Conservation (phyloP, 1,284 basidiomycete genomes). For the Ceratobasidium sp. region DNA sequence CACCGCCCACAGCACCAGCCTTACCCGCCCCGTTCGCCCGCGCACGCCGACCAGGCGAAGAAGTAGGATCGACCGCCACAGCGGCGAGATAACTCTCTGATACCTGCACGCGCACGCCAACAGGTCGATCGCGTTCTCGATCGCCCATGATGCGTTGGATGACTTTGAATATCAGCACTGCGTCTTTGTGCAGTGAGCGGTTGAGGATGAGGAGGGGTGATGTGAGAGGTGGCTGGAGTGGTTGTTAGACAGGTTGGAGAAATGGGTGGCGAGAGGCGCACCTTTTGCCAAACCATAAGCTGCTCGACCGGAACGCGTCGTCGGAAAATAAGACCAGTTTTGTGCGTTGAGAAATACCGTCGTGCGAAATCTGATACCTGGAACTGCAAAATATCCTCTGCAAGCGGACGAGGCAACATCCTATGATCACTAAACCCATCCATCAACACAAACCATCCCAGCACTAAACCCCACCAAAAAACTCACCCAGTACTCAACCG, state of each 20-base stretch:
- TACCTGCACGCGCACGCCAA: constrained; percentile 63
- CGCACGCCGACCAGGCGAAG: constrained; percentile 43
- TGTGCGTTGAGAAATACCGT: constrained; percentile 90
- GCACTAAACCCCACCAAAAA: too few species aligned
- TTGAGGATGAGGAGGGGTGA: constrained; percentile 81
- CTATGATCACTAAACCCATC: constrained; percentile 69
- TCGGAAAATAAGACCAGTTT: constrained; percentile 85
- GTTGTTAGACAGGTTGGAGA: background rate
- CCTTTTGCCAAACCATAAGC: constrained; percentile 93
- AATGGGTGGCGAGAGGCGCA: constrained; percentile 57
- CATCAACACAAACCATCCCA: background rate
- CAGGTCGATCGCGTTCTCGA: constrained; percentile 76
- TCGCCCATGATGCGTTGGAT: constrained; percentile 95
- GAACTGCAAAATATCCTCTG: constrained; percentile 86
- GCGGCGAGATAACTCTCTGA: constrained; percentile 22
- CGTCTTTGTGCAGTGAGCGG: constrained; percentile 77
- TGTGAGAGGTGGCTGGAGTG: constrained; percentile 69
- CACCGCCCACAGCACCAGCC: constrained; percentile 54
- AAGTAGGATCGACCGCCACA: constrained; percentile 19
- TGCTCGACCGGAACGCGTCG: constrained; percentile 83
- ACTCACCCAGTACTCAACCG: constrained; percentile 74
- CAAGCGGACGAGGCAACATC: constrained; percentile 80
- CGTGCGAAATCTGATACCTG: constrained; percentile 85
- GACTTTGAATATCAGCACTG: constrained; percentile 87
- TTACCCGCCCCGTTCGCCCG: constrained; percentile 61